A percentile compares a stretch with the other conserved stretches of the same genome.
Evolutionary conservation across 768 basidiomycete genomes (phyloP).

Genomic region (Mycena pura): DNA sequence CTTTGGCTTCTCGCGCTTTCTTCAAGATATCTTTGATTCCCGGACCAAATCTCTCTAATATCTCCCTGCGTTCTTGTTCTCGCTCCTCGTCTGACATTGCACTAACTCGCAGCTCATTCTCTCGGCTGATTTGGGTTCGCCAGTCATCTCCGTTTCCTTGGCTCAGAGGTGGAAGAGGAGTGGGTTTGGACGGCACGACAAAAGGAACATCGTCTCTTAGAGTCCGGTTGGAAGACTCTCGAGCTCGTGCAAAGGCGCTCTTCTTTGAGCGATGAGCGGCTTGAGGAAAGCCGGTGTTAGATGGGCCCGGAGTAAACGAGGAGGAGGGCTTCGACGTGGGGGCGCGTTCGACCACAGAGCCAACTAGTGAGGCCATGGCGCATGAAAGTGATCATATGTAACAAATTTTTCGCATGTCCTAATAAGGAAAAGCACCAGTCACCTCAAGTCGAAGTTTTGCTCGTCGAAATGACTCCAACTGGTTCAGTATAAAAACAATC

Average conservation of each 20-base stretch:
- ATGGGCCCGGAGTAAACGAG: slow-evolving; percentile 23
- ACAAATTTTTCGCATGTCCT: too few species aligned
- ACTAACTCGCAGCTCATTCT: slow-evolving; percentile 69
- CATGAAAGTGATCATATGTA: too few species aligned
- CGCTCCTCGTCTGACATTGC: slow-evolving; percentile 77
- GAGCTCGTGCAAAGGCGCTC: slow-evolving; percentile 63
- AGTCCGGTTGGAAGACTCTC: slow-evolving; percentile 42
- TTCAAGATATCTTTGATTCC: slow-evolving; percentile 68
- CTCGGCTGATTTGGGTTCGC: slow-evolving; percentile 64
- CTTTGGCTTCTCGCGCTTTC: slow-evolving; percentile 57
- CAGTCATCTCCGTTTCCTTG: slow-evolving; percentile 45
- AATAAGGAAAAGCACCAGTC: too few species aligned
- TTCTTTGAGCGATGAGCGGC: slow-evolving; percentile 68
- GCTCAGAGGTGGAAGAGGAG: slow-evolving; percentile 8
- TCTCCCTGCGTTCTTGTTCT: slow-evolving; percentile 66
- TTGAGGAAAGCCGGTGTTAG: slow-evolving; percentile 63
- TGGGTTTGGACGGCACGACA: slow-evolving; percentile 18
- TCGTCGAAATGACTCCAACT: too few species aligned
- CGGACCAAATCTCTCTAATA: slow-evolving; percentile 75
- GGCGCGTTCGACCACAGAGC: slow-evolving; percentile 57
- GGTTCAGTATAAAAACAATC: too few species aligned
- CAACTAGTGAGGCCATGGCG: slow-evolving; percentile 46
- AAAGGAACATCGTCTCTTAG: slow-evolving; percentile 38
- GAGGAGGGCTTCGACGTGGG: slow-evolving; percentile 35
- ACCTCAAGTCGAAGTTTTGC: too few species aligned